These are phyloP conservation scores for Bullera alba DNA, from an alignment of 768 basidiomycete genomes.

Conservation along the genomic window DNA sequence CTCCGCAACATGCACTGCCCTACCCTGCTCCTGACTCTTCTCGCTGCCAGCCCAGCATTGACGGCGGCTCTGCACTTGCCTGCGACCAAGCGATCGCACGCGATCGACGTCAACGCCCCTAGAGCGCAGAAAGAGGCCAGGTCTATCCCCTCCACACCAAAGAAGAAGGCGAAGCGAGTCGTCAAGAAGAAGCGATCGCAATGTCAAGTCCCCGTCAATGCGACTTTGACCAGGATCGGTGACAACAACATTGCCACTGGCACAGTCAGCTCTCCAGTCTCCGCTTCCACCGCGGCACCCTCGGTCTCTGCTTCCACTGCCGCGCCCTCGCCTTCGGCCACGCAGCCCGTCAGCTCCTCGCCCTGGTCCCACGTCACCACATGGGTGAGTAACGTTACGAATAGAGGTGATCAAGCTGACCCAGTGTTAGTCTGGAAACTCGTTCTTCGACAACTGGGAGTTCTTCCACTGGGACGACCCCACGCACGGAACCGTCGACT, in stretches of 20 bases:
- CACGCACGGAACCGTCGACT: slow-evolving; percentile 63
- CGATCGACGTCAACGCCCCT: neutral
- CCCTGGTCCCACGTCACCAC: slow-evolving; percentile 22
- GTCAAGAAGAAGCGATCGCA: slow-evolving; percentile 32
- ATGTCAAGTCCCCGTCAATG: slow-evolving; percentile 20
- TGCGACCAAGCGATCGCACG: neutral
- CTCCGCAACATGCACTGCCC: slow-evolving; percentile 21
- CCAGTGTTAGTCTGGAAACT: slow-evolving; percentile 51
- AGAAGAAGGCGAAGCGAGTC: neutral
- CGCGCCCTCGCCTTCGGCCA: slow-evolving; percentile 13
- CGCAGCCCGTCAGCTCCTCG: slow-evolving; percentile 5
- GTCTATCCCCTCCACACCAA: neutral
- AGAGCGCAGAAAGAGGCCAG: neutral
- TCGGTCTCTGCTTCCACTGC: slow-evolving; percentile 15
- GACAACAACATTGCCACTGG: slow-evolving; percentile 7
- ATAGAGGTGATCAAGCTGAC: slow-evolving; percentile 13
- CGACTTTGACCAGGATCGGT: slow-evolving; percentile 11
- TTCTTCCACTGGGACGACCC: slow-evolving; percentile 63
- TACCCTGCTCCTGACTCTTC: slow-evolving; percentile 27
- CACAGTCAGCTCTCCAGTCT: no score
- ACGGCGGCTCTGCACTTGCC: slow-evolving; percentile 5
- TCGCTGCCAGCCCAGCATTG: slow-evolving; percentile 18
- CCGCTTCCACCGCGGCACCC: slow-evolving; percentile 9
- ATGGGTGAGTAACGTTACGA: slow-evolving; percentile 2
- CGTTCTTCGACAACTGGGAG: slow-evolving; percentile 76